Percentiles rank a stretch among this genome's conserved stretches.
phyloP scores from a whole-genome alignment of 352 stramenopile species.

The Globisporangium echinulatum region DNA sequence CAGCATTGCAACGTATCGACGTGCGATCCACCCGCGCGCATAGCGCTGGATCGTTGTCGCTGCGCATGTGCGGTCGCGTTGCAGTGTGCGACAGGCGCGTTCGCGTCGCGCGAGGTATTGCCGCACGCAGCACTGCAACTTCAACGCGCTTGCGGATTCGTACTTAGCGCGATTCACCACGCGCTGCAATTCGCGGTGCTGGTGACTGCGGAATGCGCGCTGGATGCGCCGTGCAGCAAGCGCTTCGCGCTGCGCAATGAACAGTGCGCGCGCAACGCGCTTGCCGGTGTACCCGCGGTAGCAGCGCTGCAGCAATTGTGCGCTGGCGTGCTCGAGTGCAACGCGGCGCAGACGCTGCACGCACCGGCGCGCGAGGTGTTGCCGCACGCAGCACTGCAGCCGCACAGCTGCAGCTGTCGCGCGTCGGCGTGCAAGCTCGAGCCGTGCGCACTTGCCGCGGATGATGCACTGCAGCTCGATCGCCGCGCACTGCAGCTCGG shows the following conservation, averaged over 20 bases:
- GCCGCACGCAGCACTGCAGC: conserved; percentile 54
- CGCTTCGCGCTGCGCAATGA: conserved; percentile 52
- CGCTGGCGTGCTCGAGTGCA: conserved; percentile 40
- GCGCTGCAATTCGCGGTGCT: conserved; percentile 43
- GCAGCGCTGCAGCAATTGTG: conserved; percentile 52
- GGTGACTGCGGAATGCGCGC: conserved; percentile 55
- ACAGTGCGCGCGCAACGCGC: conserved; percentile 50
- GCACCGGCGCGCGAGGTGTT: conserved; percentile 22
- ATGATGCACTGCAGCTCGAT: conserved; percentile 68
- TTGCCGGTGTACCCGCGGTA: conserved; percentile 80
- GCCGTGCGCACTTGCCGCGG: conserved; percentile 38
- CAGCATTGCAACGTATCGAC: conserved; percentile 19
- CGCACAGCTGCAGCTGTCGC: conserved; percentile 24
- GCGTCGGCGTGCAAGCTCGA: conserved; percentile 15
- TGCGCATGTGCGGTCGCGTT: conserved; percentile 14
- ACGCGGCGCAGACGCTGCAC: conserved; percentile 20
- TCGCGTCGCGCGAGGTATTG: conserved; percentile 47
- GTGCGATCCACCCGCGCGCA: conserved; percentile 42
- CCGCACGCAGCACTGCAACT: conserved; percentile 52
- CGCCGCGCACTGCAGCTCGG: conserved; percentile 52
- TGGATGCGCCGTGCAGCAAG: conserved; percentile 59
- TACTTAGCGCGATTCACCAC: conserved; percentile 62
- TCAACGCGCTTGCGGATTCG: conserved; percentile 45
- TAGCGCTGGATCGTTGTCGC: conserved; percentile 44
- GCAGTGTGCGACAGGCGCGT: conserved; percentile 16